A percentile compares a stretch with the other conserved stretches of the same genome.
phyloP scores from a whole-genome alignment of 768 basidiomycete genomes.

The Xerocomellus amylosporus region DNA sequence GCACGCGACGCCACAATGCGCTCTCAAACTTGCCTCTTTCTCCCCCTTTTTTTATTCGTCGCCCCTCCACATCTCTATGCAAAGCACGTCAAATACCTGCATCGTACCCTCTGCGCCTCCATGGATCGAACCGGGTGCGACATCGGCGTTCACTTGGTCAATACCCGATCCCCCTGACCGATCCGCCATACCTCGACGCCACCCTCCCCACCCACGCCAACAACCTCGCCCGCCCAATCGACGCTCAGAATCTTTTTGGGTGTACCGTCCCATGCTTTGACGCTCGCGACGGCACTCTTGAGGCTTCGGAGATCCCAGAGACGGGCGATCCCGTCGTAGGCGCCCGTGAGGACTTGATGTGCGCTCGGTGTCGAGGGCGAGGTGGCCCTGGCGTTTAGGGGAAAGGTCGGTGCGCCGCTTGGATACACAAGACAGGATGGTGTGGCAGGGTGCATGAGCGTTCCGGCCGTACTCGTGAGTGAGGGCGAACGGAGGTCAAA shows the following conservation, averaged over 20 bases:
- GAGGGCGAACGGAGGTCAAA: constrained; percentile 60
- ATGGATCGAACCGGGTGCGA: background rate
- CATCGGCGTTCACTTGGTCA: background rate
- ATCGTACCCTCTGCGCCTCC: too few relatives aligned
- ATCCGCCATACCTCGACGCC: constrained; percentile 66
- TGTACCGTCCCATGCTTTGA: constrained; percentile 54
- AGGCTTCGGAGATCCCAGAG: constrained; percentile 78
- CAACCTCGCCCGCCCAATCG: constrained; percentile 55
- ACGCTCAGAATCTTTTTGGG: constrained; percentile 55
- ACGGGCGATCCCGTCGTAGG: constrained; percentile 74
- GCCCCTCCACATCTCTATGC: too few relatives aligned
- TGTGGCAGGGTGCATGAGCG: constrained; percentile 60
- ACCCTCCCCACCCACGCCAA: constrained; percentile 61
- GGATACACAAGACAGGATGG: constrained; percentile 57
- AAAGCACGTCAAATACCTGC: too few relatives aligned
- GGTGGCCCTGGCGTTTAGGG: background rate
- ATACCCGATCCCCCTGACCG: constrained; percentile 28
- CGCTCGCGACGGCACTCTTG: constrained; percentile 60
- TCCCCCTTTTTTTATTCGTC: background rate
- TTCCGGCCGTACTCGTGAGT: constrained; percentile 36
- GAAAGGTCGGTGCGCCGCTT: background rate
- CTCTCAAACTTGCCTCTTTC: too few relatives aligned
- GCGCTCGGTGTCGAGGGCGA: background rate
- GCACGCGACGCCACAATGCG: background rate
- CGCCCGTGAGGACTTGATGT: constrained; percentile 65